Percentiles rank a stretch among this genome's conserved stretches.
Conservation (phyloP, 768 basidiomycete genomes). For the Naganishia onofrii region DNA sequence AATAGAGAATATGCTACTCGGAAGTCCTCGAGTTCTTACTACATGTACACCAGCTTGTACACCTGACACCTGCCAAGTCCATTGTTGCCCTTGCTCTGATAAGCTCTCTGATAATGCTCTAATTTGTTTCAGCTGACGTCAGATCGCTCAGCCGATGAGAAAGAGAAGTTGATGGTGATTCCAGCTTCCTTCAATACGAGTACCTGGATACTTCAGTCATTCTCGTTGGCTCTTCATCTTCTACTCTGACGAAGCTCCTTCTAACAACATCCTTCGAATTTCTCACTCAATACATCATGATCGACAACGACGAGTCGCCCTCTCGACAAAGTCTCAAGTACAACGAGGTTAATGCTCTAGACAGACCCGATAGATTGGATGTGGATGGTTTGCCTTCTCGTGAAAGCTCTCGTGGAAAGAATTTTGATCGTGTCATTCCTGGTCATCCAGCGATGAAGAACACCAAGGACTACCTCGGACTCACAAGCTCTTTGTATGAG, state of each 20-base stretch:
- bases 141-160: background rate
- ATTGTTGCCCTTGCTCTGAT: no score
- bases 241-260: no score
- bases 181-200: background rate
- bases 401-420: background rate
- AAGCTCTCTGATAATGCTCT: no score
- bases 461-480: background rate
- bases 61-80: no score
- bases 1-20: background rate
- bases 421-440: conserved; percentile 3
- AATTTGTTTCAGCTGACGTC: conserved; percentile 23
- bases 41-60: no score
- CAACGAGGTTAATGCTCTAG: background rate
- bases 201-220: background rate
- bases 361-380: background rate
- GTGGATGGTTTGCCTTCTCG: no score
- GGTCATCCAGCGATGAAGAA: conserved; percentile 2
- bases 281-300: background rate
- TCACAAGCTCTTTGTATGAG: background rate
- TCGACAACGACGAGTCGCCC: background rate
- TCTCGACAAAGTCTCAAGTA: background rate
- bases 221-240: background rate
- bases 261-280: no score
- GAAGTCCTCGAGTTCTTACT: no score
- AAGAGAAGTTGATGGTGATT: background rate